Evolutionary conservation across 305 asterid species (phyloP).

Genomic region (Striga hermonthica): DNA sequence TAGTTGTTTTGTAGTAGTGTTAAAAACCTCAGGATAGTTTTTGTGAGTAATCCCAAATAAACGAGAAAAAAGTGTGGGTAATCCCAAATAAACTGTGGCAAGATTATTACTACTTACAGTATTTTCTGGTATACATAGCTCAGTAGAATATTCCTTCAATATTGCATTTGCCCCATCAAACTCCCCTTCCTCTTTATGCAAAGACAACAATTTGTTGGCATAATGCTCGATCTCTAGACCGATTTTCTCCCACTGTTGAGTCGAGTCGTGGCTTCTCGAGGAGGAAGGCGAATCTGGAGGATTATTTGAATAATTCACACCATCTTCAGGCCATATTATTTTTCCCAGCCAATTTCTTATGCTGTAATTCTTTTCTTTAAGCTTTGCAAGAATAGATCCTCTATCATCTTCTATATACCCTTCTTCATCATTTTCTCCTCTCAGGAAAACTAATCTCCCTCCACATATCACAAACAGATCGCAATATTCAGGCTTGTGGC

Average conservation of each 20-base stretch:
- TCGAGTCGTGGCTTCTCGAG: conserved; percentile 27
- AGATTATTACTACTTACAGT: conserved; percentile 35
- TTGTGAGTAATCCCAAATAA: too few relatives aligned
- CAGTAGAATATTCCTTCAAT: conserved; percentile 22
- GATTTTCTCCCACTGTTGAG: conserved; percentile 46
- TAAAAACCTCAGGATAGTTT: too few relatives aligned
- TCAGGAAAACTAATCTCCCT: conserved; percentile 49
- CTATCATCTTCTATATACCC: conserved; percentile 47
- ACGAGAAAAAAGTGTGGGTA: not conserved
- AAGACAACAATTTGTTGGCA: conserved; percentile 38
- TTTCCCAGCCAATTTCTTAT: conserved; percentile 51
- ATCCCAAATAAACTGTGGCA: not conserved
- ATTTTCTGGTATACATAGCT: conserved; percentile 34
- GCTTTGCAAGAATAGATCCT: conserved; percentile 41
- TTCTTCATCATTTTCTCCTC: conserved; percentile 47
- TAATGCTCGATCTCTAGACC: conserved; percentile 44
- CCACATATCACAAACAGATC: conserved; percentile 48
- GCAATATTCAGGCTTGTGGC: conserved; percentile 59
- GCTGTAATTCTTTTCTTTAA: conserved; percentile 41
- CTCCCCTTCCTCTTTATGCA: conserved; percentile 35
- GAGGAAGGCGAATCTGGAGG: conserved; percentile 37
- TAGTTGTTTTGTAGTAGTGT: too few relatives aligned
- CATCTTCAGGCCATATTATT: conserved; percentile 37
- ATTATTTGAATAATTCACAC: conserved; percentile 13
- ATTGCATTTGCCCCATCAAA: conserved; percentile 28